Base-by-base conservation (phyloP, 2,329 filamentous ascomycete species). In the Diaporthe longicolla region DNA sequence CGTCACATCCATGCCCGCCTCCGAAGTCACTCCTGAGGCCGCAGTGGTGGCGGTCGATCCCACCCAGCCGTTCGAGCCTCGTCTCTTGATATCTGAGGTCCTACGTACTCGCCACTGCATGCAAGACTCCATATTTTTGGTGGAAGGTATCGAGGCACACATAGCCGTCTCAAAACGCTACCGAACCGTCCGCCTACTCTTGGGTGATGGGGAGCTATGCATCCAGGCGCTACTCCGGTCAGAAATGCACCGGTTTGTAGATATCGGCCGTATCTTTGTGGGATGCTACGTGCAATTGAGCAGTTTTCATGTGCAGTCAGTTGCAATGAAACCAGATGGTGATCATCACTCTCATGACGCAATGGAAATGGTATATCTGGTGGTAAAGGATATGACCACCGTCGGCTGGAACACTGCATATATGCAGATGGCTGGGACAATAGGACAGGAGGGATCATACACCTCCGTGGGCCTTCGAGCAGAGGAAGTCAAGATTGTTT, bases 161-260 rank as follows among this genome's bases (percentile, higher is more conserved):
- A 26, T 76, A 29, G 21, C 65, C 1, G 58, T 73, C 9, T 73
- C 73, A 11, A 72, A 77, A 21, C 78, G 82, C 78, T 86, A 85
- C 83, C 85, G 87, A 43, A 81, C 83, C 2, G 77, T 89, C 0
- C 83, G 88, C 2, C 76, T 90, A 15, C 71, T 90, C 0, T 83
- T 90, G 0, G 86, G 88, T 50, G 89, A 90, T 76, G 88, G 88
- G 1, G 82, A 86, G 77, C 79, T 89, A 4, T 89, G 87, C 76
- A 83, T 90, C n/a, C 88, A 90, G 78, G 87, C 87, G 0, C 79
- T 90, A 10, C 78, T 90, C 55, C 79, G 80, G 9, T 80, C 83
- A 1, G 83, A 84, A 61, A 83, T 87, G 80, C 87, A 90, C 68
- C 82, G 83, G 5, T 84, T 88, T n/a, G 82, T 89, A 11, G 84